Conservation (phyloP, 768 basidiomycete species). For the Leccinellum rugosiceps region DNA sequence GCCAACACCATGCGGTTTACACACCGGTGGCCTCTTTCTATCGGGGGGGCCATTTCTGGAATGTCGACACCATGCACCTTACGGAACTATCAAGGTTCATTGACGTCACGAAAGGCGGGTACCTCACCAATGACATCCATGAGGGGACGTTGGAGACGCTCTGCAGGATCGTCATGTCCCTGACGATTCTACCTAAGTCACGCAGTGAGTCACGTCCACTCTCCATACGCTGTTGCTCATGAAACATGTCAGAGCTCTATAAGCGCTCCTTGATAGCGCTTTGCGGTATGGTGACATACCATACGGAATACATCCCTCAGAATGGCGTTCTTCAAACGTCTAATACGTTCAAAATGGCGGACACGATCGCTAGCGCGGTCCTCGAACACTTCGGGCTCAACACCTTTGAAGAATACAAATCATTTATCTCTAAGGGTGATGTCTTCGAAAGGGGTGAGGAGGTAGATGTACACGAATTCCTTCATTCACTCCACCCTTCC, state of each 20-base stretch:
- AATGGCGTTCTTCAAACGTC: too few relatives aligned
- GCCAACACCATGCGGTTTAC: neutral
- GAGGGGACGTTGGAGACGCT: neutral
- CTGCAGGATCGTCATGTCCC: neutral
- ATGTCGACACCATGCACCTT: neutral
- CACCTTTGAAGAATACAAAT: too few relatives aligned
- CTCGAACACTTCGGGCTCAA: too few relatives aligned
- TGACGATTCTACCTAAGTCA: neutral
- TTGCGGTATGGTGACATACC: neutral
- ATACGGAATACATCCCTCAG: neutral
- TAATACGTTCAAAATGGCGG: too few relatives aligned
- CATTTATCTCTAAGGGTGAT: too few relatives aligned
- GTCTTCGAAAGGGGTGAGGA: too few relatives aligned
- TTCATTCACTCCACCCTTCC: too few relatives aligned
- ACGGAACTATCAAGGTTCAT: neutral
- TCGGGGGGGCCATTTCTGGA: neutral
- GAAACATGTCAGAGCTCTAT: neutral
- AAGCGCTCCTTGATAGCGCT: neutral
- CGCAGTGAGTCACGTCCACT: neutral
- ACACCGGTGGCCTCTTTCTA: slow-evolving; percentile 2
- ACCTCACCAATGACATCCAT: neutral
- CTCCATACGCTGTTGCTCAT: too few relatives aligned
- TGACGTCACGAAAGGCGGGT: neutral
- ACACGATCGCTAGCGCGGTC: too few relatives aligned
- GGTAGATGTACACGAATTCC: too few relatives aligned